Percentiles rank a stretch among this genome's conserved stretches.
These are phyloP conservation scores for Saccharomycopsis fodiens DNA, from an alignment of 805 yeast species.

Conservation along the genomic window DNA sequence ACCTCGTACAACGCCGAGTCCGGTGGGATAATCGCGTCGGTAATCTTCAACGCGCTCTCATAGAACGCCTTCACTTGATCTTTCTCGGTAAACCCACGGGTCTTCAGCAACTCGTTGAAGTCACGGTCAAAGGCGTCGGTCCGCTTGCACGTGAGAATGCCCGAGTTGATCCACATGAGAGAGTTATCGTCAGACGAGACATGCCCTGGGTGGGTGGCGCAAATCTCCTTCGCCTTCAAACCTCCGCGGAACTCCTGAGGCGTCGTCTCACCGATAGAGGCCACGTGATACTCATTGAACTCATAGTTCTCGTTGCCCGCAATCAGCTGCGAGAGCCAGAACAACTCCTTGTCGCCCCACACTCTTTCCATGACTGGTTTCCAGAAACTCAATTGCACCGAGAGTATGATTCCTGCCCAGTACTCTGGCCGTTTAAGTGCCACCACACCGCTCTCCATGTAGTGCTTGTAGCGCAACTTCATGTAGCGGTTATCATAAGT, in stretches of 20 bases:
- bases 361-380: constrained; percentile 36
- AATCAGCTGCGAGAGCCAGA: constrained; percentile 60
- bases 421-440: constrained; percentile 41
- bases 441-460: constrained; percentile 40
- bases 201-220: constrained; percentile 56
- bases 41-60: constrained; percentile 34
- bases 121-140: constrained; percentile 30
- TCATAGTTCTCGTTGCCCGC: constrained; percentile 32
- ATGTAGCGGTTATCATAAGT: constrained; percentile 23
- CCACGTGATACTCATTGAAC: constrained; percentile 31
- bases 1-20: constrained; percentile 27
- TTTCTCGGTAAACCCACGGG: constrained; percentile 11
- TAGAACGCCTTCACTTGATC: constrained; percentile 28
- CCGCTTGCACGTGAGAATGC: constrained; percentile 41
- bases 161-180: constrained; percentile 53
- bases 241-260: constrained; percentile 7
- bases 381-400: constrained; percentile 34
- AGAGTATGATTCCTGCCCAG: constrained; percentile 41
- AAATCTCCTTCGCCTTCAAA: constrained; percentile 32
- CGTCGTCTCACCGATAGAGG: constrained; percentile 29
- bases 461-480: constrained; percentile 29
- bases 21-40: constrained; percentile 47
- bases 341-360: constrained; percentile 76
- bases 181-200: constrained; percentile 38
- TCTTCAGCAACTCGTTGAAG: constrained; percentile 25